Conservation (phyloP, 371 early-diverging fungal species). For the Rhizopus sp. region DNA sequence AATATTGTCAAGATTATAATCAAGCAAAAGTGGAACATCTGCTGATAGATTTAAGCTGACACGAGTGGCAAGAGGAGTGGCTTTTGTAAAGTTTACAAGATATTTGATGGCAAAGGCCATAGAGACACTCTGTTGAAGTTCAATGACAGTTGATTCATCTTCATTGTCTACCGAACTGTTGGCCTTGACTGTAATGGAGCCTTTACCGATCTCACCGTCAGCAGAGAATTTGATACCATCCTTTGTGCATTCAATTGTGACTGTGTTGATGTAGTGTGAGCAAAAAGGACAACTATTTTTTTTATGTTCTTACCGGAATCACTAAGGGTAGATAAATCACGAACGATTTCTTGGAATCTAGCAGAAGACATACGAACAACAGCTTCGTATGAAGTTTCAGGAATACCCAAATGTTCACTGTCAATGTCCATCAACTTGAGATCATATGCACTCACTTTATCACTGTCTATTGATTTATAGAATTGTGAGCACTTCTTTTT, state of each 20-base stretch:
- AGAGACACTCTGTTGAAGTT: slow-evolving; percentile 76
- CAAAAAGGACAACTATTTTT: neutral
- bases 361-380: slow-evolving; percentile 85
- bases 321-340: slow-evolving; percentile 84
- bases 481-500: neutral
- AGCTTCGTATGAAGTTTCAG: slow-evolving; percentile 92
- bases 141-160: slow-evolving; percentile 74
- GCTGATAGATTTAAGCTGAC: slow-evolving; percentile 84
- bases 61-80: slow-evolving; percentile 79
- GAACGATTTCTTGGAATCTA: slow-evolving; percentile 93
- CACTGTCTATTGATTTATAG: slow-evolving; percentile 60
- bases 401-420: slow-evolving; percentile 94
- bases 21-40: slow-evolving; percentile 92
- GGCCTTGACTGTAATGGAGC: slow-evolving; percentile 81
- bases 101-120: slow-evolving; percentile 95
- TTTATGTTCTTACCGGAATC: slow-evolving; percentile 73
- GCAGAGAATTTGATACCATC: slow-evolving; percentile 91
- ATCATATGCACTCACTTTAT: slow-evolving; percentile 90
- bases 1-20: slow-evolving; percentile 88
- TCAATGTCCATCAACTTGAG: slow-evolving; percentile 98
- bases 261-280: slow-evolving; percentile 31
- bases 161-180: slow-evolving; percentile 79
- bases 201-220: slow-evolving; percentile 90
- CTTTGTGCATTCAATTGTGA: slow-evolving; percentile 89
- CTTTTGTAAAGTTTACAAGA: slow-evolving; percentile 94